These are phyloP conservation scores for Cyclotella baltica DNA, from an alignment of 108 stramenopile genomes.

Conservation along the genomic window DNA sequence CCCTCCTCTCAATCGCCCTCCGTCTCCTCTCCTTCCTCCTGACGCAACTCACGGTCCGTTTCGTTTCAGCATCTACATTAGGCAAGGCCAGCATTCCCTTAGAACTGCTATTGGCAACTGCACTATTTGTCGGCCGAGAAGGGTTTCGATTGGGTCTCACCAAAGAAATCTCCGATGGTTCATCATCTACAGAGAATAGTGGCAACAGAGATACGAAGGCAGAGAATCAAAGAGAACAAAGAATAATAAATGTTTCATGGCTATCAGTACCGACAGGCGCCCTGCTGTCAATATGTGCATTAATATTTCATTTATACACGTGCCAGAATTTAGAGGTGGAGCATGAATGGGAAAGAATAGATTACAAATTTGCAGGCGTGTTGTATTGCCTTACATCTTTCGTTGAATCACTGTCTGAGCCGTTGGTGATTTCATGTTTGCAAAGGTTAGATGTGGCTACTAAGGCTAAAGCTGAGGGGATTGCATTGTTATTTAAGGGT, in stretches of 20 bases:
- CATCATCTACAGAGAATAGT: neutral
- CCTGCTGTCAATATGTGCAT: slow-evolving; percentile 37
- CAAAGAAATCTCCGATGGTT: slow-evolving; percentile 38
- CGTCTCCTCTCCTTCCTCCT: slow-evolving; percentile 76
- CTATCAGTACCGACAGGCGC: slow-evolving; percentile 52
- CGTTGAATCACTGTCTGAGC: slow-evolving; percentile 80
- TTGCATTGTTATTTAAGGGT: slow-evolving; percentile 70
- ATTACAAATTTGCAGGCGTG: slow-evolving; percentile 79
- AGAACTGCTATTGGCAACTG: slow-evolving; percentile 79
- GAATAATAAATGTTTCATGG: slow-evolving; percentile 60
- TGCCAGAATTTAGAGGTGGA: slow-evolving; percentile 13
- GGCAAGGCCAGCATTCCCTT: slow-evolving; percentile 83
- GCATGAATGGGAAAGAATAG: slow-evolving; percentile 26
- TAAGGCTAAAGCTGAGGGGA: slow-evolving; percentile 77
- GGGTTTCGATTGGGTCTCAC: slow-evolving; percentile 87
- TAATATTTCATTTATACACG: slow-evolving; percentile 45
- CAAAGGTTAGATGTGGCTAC: slow-evolving; percentile 67
- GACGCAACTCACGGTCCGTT: slow-evolving; percentile 79
- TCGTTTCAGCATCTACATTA: slow-evolving; percentile 67
- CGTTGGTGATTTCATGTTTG: slow-evolving; percentile 69
- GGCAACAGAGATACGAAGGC: neutral
- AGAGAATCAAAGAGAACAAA: slow-evolving; percentile 29
- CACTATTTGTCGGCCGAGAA: slow-evolving; percentile 88
- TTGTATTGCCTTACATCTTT: slow-evolving; percentile 82
- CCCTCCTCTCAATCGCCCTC: slow-evolving; percentile 62